Evolutionary conservation across 2,329 filamentous ascomycete species (phyloP).

Genomic region (Aspergillus piperis): DNA sequence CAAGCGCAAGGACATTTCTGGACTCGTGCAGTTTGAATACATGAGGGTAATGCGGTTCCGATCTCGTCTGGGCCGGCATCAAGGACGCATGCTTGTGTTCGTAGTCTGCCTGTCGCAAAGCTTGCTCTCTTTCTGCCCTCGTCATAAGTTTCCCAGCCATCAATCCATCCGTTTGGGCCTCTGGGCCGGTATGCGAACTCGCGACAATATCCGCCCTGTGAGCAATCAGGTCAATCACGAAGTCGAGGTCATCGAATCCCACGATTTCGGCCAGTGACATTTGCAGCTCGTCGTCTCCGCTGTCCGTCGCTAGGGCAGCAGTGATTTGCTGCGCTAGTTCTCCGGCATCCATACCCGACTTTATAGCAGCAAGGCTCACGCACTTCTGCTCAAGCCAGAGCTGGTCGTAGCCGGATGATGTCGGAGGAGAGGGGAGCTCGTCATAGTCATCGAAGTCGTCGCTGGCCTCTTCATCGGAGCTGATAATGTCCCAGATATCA

Average conservation of each 20-base stretch:
- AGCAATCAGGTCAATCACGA: slow-evolving; percentile 86
- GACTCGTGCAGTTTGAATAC: slow-evolving; percentile 83
- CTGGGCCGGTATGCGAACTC: slow-evolving; percentile 28
- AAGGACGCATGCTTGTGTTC: slow-evolving; percentile 79
- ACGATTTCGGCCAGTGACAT: slow-evolving; percentile 85
- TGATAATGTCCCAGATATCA: slow-evolving; percentile 84
- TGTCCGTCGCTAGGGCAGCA: slow-evolving; percentile 70
- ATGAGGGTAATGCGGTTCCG: slow-evolving; percentile 82
- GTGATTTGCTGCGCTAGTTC: slow-evolving; percentile 77
- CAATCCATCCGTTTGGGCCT: slow-evolving; percentile 46
- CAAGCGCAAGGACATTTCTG: slow-evolving; percentile 78
- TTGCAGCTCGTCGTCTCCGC: slow-evolving; percentile 82
- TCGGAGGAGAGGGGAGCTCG: slow-evolving; percentile 35
- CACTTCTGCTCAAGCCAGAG: slow-evolving; percentile 75
- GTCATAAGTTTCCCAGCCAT: slow-evolving; percentile 65
- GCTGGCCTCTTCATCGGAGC: slow-evolving; percentile 68
- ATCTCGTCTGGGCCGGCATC: slow-evolving; percentile 67
- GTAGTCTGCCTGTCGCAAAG: slow-evolving; percentile 71
- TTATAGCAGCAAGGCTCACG: slow-evolving; percentile 62
- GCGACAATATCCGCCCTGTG: slow-evolving; percentile 69
- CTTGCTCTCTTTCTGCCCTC: slow-evolving; percentile 74
- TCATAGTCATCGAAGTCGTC: slow-evolving; percentile 62
- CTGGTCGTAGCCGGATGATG: slow-evolving; percentile 52
- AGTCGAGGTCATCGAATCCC: slow-evolving; percentile 89
- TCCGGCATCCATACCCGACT: slow-evolving; percentile 66